Base-by-base conservation (phyloP, 1,284 basidiomycete species). In the Crepidotus sp. region DNA sequence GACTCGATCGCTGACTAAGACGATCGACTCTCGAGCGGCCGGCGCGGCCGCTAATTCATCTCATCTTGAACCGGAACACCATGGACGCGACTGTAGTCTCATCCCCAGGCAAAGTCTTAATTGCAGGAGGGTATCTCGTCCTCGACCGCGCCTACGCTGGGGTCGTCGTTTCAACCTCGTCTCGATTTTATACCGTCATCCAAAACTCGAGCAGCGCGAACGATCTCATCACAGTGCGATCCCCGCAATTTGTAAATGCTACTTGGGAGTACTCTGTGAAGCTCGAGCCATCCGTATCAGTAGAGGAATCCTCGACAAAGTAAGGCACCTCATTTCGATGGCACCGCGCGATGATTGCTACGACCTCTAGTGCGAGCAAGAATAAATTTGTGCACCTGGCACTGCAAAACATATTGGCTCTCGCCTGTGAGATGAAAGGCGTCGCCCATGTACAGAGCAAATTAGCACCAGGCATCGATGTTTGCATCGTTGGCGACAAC, bases 321-420 rank as follows among this genome's bases (percentile, higher is more conserved):
- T 70, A 56, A 50, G 56, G 30, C 46, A 15, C n/a, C 21, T 37
- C 25, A 33, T 14, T 18, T 38, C 5, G 15, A 29, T 38, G 36
- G 40, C 45, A 25, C n/a, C n/a, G n/a, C n/a, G n/a, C 32, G 22
- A 29, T 41, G 24, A 36, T 40, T 51, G 35, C 34, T 46, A 54
- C 54, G 48, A 37, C 45, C 40, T 46, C 13, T 50, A 70, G 72
- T 52, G 54, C 61, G 24, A 61, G 64, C 60, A 73, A 73, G 59
- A 98, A 98, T 67, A 93, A 92, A 57, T 98, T 98, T 58, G 84
- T 98, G 13, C 81, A 90, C 48, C 76, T 94, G 33, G 87, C 95
- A 1, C 62, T 98, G 9, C 75, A 84, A 51, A 82, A 83, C 51
- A 81, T 86, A 0, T 66, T 96, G 31, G 65, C 76, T 17, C 68